These are phyloP conservation scores for Talaromyces piceae DNA, from an alignment of 2,329 filamentous ascomycete species.

Conservation along the genomic window DNA sequence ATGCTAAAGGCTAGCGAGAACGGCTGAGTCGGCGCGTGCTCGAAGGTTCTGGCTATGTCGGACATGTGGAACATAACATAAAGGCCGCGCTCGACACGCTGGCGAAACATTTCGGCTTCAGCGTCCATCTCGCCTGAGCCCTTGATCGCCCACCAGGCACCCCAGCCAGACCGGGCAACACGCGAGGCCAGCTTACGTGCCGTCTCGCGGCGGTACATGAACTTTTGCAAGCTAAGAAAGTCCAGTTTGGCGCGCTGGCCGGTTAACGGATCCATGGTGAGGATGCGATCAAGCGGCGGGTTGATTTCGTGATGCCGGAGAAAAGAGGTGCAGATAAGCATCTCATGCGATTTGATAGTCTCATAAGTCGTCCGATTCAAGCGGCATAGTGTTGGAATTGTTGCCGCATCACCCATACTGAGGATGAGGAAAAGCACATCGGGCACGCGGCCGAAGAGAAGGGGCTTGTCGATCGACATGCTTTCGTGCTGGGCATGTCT, in stretches of 20 bases:
- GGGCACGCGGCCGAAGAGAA: conserved; percentile 18
- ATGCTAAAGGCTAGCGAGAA: conserved; percentile 11
- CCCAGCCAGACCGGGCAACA: conserved; percentile 23
- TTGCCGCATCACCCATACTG: conserved; percentile 18
- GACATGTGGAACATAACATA: conserved; percentile 24
- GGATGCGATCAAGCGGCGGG: conserved; percentile 51
- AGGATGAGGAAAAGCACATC: conserved; percentile 26
- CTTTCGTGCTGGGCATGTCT: conserved; percentile 8
- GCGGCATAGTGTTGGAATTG: conserved; percentile 18
- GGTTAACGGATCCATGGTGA: conserved; percentile 29
- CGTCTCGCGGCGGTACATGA: conserved; percentile 17
- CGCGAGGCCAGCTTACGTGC: conserved; percentile 16
- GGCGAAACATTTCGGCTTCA: conserved; percentile 20
- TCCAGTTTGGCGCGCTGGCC: conserved; percentile 17
- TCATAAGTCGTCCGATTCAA: conserved; percentile 22
- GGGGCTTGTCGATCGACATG: conserved; percentile 8
- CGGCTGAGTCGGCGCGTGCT: conserved; percentile 11
- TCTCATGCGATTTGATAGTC: conserved; percentile 19
- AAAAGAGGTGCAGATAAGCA: conserved; percentile 22
- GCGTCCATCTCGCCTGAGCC: conserved; percentile 21
- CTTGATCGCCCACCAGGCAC: conserved; percentile 18
- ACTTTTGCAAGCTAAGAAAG: conserved; percentile 18
- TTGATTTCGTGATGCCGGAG: conserved; percentile 41
- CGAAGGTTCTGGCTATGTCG: conserved; percentile 17
- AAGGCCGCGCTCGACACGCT: conserved; percentile 20